A percentile compares a stretch with the other conserved stretches of the same genome.
These are phyloP conservation scores for Ramularia endophylla DNA, from an alignment of 2,329 filamentous ascomycete genomes.

Conservation along the genomic window DNA sequence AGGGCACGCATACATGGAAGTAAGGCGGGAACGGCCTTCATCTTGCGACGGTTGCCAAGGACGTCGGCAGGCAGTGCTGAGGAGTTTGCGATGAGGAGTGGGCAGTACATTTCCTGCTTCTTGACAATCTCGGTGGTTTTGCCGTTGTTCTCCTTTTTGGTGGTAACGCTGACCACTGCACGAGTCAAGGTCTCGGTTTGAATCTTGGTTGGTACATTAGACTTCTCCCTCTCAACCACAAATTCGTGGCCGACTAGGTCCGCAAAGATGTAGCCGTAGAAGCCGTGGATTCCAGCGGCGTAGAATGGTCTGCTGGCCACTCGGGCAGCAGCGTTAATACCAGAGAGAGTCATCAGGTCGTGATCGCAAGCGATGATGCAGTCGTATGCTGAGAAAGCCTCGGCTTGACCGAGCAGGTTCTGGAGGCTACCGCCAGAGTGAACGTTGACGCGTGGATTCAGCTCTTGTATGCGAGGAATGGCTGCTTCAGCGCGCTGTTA, in stretches of 20 bases:
- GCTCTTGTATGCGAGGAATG: constrained; percentile 66
- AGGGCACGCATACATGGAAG: constrained; percentile 82
- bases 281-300: constrained; percentile 76
- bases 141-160: constrained; percentile 57
- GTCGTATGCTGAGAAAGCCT: constrained; percentile 77
- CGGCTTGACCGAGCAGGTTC: constrained; percentile 64
- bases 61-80: constrained; percentile 66
- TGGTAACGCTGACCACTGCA: constrained; percentile 64
- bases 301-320: constrained; percentile 78
- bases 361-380: constrained; percentile 88
- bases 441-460: constrained; percentile 84
- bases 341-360: constrained; percentile 64
- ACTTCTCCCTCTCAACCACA: constrained; percentile 75
- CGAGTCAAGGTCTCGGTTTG: constrained; percentile 69
- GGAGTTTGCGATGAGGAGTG: constrained; percentile 77
- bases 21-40: constrained; percentile 70
- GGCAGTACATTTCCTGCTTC: constrained; percentile 86
- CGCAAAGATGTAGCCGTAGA: constrained; percentile 93
- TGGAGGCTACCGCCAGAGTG: constrained; percentile 40
- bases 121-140: constrained; percentile 80
- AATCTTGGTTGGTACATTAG: constrained; percentile 57
- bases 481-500: constrained; percentile 72
- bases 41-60: constrained; percentile 60
- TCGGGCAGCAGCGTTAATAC: constrained; percentile 81
- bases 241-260: constrained; percentile 90